These are phyloP conservation scores for Odontarrhena argentea DNA, from an alignment of 345 rosid genomes.

Conservation along the genomic window DNA sequence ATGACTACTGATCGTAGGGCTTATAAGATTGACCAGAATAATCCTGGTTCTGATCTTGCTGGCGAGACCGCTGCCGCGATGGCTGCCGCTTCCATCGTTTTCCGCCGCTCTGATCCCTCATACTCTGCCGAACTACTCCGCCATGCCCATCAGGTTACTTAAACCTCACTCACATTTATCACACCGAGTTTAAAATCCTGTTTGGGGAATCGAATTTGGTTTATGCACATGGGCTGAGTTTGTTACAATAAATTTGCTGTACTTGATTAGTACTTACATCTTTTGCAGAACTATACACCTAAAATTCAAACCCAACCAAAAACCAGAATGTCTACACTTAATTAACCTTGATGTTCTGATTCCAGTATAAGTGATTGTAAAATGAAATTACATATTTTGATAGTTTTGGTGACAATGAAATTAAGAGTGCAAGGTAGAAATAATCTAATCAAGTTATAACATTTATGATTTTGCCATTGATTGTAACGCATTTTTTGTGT, in stretches of 20 bases:
- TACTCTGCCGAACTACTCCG: slow-evolving; percentile 68
- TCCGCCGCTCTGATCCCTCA: slow-evolving; percentile 62
- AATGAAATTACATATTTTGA: too few species aligned
- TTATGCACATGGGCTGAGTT: slow-evolving; percentile 16
- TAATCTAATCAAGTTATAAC: background rate
- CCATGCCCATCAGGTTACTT: slow-evolving; percentile 72
- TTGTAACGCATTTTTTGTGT: background rate
- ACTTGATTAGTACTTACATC: too few species aligned
- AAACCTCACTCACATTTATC: background rate
- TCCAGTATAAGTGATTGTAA: background rate
- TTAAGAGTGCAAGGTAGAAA: background rate
- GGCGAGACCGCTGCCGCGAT: slow-evolving; percentile 96
- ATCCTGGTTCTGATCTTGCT: slow-evolving; percentile 96
- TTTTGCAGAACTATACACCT: too few species aligned
- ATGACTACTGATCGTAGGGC: slow-evolving; percentile 91
- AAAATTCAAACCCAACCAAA: too few species aligned
- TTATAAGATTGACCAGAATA: slow-evolving; percentile 70
- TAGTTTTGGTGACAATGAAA: background rate
- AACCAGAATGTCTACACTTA: too few species aligned
- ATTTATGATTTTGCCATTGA: slow-evolving; percentile 9
- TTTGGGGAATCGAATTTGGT: background rate
- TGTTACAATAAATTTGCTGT: background rate
- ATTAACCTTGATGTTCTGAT: background rate
- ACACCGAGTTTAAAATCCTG: background rate
- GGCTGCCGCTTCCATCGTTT: slow-evolving; percentile 95